Percentiles rank a stretch among this genome's conserved stretches.
phyloP scores from a whole-genome alignment of 768 basidiomycete genomes.

The Obba rivulosa region DNA sequence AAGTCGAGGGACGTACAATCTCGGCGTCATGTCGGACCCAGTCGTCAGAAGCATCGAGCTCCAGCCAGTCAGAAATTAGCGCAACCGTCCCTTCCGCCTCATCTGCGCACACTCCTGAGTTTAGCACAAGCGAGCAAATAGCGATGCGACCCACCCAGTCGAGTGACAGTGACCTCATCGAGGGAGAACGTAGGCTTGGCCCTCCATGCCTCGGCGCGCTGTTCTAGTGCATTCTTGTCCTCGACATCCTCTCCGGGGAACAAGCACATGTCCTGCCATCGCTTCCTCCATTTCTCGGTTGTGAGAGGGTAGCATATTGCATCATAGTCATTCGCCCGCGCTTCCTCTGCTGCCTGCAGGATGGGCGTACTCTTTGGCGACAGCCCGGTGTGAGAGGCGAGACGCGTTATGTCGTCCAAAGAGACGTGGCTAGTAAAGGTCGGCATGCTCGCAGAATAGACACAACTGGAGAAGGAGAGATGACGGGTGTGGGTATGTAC shows the following conservation, averaged over 20 bases:
- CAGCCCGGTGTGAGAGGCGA: slow-evolving; percentile 15
- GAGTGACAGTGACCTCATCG: slow-evolving; percentile 86
- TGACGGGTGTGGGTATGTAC: background rate
- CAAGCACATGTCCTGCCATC: slow-evolving; percentile 90
- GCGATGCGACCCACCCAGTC: slow-evolving; percentile 64
- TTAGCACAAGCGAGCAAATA: slow-evolving; percentile 4
- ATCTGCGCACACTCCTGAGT: slow-evolving; percentile 36
- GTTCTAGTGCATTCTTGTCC: slow-evolving; percentile 41
- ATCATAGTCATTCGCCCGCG: slow-evolving; percentile 67
- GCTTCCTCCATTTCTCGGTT: slow-evolving; percentile 74
- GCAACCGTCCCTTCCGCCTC: slow-evolving; percentile 69
- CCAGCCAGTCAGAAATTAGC: slow-evolving; percentile 91
- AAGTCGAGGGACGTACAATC: slow-evolving; percentile 53
- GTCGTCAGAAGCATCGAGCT: slow-evolving; percentile 87
- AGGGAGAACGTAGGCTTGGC: slow-evolving; percentile 68
- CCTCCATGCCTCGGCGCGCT: slow-evolving; percentile 83
- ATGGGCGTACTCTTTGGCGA: slow-evolving; percentile 36
- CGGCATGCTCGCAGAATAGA: slow-evolving; percentile 11
- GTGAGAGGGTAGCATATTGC: slow-evolving; percentile 83
- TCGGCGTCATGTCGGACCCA: slow-evolving; percentile 96
- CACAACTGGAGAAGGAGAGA: background rate
- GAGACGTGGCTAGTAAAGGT: slow-evolving; percentile 20
- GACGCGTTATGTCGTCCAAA: slow-evolving; percentile 21
- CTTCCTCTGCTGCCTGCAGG: slow-evolving; percentile 44
- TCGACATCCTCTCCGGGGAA: slow-evolving; percentile 41